Conservation (phyloP, 2,329 filamentous ascomycete species). For the Pseudogymnoascus sp. region DNA sequence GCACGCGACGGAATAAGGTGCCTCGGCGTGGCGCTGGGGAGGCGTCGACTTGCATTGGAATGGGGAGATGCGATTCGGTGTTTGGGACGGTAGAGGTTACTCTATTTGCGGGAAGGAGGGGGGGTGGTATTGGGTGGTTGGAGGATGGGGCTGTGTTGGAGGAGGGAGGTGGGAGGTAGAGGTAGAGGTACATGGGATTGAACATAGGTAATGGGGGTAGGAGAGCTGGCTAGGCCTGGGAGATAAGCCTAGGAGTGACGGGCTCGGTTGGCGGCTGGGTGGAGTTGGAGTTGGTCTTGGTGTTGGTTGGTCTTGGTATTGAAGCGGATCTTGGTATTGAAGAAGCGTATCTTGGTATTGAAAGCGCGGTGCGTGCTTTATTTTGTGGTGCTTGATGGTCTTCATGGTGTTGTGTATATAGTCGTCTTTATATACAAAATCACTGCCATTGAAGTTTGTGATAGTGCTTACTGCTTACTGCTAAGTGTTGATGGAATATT, state of each 20-base stretch:
- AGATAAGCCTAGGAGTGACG: background rate
- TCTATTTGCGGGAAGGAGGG: background rate
- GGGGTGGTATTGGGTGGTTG: background rate
- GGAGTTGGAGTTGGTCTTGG: background rate
- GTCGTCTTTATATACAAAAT: background rate
- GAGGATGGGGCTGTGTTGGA: background rate
- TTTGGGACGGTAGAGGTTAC: background rate
- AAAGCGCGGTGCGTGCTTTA: no score
- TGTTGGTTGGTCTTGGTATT: no score
- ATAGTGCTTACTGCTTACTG: no score
- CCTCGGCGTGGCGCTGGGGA: background rate
- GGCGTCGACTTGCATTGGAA: background rate
- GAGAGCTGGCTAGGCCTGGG: background rate
- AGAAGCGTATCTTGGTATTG: background rate
- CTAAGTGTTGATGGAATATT: no score
- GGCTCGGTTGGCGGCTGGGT: background rate
- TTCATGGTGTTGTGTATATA: background rate
- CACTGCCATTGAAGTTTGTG: background rate
- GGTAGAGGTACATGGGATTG: background rate
- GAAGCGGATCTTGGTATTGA: background rate
- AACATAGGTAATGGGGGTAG: background rate
- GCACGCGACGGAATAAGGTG: background rate
- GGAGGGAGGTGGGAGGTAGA: background rate
- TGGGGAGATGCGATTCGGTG: background rate
- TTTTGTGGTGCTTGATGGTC: background rate